Conservation (phyloP, 495 filamentous ascomycete species). For the Margaritispora aquatica region DNA sequence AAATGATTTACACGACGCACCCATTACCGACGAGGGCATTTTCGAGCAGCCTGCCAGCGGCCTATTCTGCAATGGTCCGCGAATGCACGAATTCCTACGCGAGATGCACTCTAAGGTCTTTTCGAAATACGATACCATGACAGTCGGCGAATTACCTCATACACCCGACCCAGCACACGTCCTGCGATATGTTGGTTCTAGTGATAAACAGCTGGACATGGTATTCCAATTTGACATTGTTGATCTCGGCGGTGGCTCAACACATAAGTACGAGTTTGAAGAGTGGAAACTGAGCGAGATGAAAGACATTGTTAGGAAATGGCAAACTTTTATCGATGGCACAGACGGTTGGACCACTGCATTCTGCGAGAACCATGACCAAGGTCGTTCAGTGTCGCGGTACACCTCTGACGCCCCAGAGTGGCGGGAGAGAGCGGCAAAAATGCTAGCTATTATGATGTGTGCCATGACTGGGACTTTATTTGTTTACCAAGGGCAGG, state of each 20-base stretch:
- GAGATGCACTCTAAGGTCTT: constrained; percentile 54
- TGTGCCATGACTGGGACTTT: constrained; percentile 58
- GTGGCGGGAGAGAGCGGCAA: constrained; percentile 41
- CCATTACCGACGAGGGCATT: constrained; percentile 38
- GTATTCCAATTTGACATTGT: constrained; percentile 68
- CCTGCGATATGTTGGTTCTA: constrained; percentile 48
- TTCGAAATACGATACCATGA: constrained; percentile 59
- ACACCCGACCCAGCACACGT: constrained; percentile 50
- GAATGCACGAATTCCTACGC: constrained; percentile 51
- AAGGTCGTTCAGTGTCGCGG: constrained; percentile 57
- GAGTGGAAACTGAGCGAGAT: constrained; percentile 49
- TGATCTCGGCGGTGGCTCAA: constrained; percentile 49
- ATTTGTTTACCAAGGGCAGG: constrained; percentile 73
- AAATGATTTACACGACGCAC: constrained; percentile 53
- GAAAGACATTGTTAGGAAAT: constrained; percentile 52
- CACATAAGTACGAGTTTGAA: constrained; percentile 43
- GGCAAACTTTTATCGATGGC: constrained; percentile 64
- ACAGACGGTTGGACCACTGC: constrained; percentile 67
- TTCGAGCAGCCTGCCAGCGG: constrained; percentile 34
- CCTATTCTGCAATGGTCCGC: constrained; percentile 51
- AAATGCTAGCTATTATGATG: constrained; percentile 58
- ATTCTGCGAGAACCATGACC: constrained; percentile 72
- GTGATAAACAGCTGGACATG: constrained; percentile 64
- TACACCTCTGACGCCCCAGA: constrained; percentile 44
- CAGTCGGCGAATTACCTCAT: constrained; percentile 66